Evolutionary conservation across 2,329 filamentous ascomycete species (phyloP).

Genomic region (Apiospora marii): DNA sequence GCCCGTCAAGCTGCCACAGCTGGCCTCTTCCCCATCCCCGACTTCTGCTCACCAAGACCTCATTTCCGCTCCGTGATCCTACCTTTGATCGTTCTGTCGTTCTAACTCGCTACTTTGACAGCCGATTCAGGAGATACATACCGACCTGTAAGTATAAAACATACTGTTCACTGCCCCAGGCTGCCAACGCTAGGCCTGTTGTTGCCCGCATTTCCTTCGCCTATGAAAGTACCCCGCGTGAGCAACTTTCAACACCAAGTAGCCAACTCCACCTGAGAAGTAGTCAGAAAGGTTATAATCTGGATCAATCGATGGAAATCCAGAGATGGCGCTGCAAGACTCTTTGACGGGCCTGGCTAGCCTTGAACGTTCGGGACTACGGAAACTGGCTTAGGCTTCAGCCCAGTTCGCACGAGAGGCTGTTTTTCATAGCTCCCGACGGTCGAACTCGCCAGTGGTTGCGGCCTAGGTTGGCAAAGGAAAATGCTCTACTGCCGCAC

Average conservation of each 20-base stretch:
- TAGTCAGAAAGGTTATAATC: constrained; percentile 21
- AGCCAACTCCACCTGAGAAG: constrained; percentile 19
- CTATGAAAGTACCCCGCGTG: constrained; percentile 16
- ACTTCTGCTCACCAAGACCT: constrained; percentile 26
- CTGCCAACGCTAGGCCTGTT: background rate
- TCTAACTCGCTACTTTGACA: constrained; percentile 32
- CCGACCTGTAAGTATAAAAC: constrained; percentile 54
- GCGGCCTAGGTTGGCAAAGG: background rate
- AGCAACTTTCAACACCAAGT: constrained; percentile 22
- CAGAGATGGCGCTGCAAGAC: constrained; percentile 15
- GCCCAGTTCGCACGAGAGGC: constrained; percentile 4
- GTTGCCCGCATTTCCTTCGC: constrained; percentile 26
- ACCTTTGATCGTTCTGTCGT: constrained; percentile 23
- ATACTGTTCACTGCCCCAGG: background rate
- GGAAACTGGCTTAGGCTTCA: constrained; percentile 16
- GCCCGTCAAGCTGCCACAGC: constrained; percentile 14
- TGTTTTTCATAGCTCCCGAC: background rate
- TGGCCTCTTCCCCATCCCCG: constrained; percentile 7
- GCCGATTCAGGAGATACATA: constrained; percentile 59
- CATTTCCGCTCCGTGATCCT: constrained; percentile 33
- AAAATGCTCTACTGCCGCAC: background rate
- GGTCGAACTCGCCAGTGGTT: background rate
- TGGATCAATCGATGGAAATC: constrained; percentile 2
- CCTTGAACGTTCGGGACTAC: constrained; percentile 14
- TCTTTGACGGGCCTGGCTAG: constrained; percentile 10